Percentiles rank a stretch among this genome's conserved stretches.
phyloP scores from a whole-genome alignment of 1,284 basidiomycete genomes.

The Bjerkandera adusta region DNA sequence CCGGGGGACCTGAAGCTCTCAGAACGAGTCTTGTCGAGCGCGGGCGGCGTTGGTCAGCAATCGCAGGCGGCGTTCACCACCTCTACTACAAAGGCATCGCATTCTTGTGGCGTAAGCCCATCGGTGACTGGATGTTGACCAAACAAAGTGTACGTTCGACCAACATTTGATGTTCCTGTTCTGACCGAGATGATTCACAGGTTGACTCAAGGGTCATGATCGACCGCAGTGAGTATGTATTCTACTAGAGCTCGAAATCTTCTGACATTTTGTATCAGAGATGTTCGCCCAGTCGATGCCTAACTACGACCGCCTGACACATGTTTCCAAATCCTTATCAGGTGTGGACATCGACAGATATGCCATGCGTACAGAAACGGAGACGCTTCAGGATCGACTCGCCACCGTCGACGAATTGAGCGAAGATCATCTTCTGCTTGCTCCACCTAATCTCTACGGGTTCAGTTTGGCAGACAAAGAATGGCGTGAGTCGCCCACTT shows the following conservation, averaged over 20 bases:
- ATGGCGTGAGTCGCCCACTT: constrained; percentile 44
- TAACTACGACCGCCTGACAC: constrained; percentile 29
- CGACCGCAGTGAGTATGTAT: constrained; percentile 41
- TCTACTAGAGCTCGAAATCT: background rate
- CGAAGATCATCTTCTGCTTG: constrained; percentile 50
- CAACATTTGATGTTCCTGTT: background rate
- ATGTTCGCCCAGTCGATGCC: constrained; percentile 29
- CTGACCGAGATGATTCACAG: constrained; percentile 16
- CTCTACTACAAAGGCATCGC: constrained; percentile 48
- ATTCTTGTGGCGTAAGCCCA: constrained; percentile 16
- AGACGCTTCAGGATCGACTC: constrained; percentile 6
- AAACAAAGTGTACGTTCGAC: constrained; percentile 44
- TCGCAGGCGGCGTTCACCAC: constrained; percentile 52
- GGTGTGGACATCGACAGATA: constrained; percentile 30
- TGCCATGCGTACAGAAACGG: constrained; percentile 19
- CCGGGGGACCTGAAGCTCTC: constrained; percentile 35
- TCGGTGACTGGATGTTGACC: constrained; percentile 26
- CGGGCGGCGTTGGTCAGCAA: constrained; percentile 50
- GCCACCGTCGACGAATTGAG: constrained; percentile 34
- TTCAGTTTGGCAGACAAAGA: constrained; percentile 58
- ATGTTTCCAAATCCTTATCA: constrained; percentile 26
- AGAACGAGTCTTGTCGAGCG: constrained; percentile 40
- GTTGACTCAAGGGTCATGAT: constrained; percentile 50
- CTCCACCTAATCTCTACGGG: constrained; percentile 55
- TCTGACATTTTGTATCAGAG: constrained; percentile 18